Evolutionary conservation across 225 moss, liverwort and hornwort species (phyloP).

Genomic region (Physcomitrium patens): DNA sequence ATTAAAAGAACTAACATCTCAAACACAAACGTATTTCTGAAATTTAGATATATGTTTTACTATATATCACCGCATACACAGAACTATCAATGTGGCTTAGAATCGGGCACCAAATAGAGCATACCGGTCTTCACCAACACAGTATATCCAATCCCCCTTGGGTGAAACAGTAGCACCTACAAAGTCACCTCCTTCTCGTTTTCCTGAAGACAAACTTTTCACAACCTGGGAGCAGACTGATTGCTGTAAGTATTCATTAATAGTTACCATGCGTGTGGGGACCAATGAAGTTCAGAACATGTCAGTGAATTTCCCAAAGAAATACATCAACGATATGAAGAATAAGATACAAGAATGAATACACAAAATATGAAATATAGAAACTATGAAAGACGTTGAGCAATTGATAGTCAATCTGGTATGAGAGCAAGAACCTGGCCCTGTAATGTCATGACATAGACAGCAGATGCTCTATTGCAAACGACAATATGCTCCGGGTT

Average conservation of each 20-base stretch:
- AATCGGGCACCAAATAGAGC: neutral
- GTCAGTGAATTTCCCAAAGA: neutral
- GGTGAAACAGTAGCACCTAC: constrained; percentile 91
- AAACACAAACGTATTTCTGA: neutral
- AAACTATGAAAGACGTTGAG: neutral
- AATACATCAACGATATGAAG: neutral
- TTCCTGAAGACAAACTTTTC: constrained; percentile 97
- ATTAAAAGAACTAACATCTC: neutral
- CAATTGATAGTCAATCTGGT: neutral
- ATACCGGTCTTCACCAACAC: constrained; percentile 97
- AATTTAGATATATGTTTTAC: neutral
- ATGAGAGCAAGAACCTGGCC: constrained; percentile 72
- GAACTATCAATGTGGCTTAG: too few relatives aligned
- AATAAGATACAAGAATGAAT: neutral
- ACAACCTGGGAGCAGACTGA: constrained; percentile 65
- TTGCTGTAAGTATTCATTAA: constrained; percentile 11
- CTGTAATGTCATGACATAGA: constrained; percentile 96
- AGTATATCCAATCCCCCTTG: constrained; percentile 99
- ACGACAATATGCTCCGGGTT: constrained; percentile 93
- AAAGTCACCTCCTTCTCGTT: constrained; percentile 98
- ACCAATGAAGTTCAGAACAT: constrained; percentile 5
- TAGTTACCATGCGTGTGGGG: neutral
- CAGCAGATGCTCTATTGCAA: constrained; percentile 91
- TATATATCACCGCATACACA: neutral
- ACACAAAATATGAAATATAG: neutral